Base-by-base conservation (phyloP, 140 eudicot genomes). In the Cichorium intybus region DNA sequence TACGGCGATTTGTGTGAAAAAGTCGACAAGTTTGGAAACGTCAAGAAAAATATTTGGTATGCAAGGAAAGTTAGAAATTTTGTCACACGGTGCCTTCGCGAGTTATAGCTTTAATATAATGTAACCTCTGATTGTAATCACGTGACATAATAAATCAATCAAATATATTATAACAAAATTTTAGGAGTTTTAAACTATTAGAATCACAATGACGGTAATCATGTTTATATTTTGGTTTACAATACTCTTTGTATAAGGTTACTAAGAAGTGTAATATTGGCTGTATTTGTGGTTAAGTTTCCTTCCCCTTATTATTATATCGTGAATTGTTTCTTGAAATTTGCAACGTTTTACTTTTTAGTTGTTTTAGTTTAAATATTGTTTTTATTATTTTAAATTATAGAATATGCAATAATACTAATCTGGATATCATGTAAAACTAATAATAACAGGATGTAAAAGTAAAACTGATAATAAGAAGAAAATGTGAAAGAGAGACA, bases 1-100 rank as follows among this genome's bases (percentile, higher is more conserved):
- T 76, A 72, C 14, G 63, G 57, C 16, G 80, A 74, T 15, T 69
- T 80, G 41, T 60, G 59, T 28, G 64, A 80, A 57, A 37, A 54
- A 65, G 20, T 80, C 29, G 6, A 56, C 15, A 57, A 22, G 23
- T 65, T 37, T 2, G 35, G 27, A 49, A 28, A 37, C 54, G 45
- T 61, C 24, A 31, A 24, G 49, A 28, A 10, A 39, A 23, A 59
- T 60, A n/a, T 71, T 29, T 26, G 71, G 69, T 75, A 50, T 45
- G 68, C 69, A 62, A 65, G 59, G 67, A 75, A 75, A 53, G 21
- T 41, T 41, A 39, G 59, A 52, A 67, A 41, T 31, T 23, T 6
- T 16, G 75, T 52, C 43, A 24, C 60, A 14, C 34, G 54, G 27
- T 75, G 64, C 60, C 23, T 75, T 51, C 51, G 49, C 3, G 17